Conservation (phyloP, 257 asterid species). For the Plectranthus barbatus region DNA sequence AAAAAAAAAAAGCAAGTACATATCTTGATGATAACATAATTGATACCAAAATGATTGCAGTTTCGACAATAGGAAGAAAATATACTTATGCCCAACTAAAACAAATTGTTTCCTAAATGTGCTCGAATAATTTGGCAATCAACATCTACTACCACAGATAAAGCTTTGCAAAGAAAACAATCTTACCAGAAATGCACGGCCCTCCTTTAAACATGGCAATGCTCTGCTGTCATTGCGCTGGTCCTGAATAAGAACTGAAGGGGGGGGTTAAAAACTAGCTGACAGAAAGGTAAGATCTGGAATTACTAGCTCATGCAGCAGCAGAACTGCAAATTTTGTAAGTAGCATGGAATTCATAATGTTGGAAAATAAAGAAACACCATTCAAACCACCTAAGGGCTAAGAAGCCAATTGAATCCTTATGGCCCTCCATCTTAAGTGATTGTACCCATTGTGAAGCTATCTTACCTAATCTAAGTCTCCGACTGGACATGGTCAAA, state of each 20-base stretch:
- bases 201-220: slow-evolving; percentile 36
- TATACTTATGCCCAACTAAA: background rate
- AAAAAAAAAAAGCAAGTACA: background rate
- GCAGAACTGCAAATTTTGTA: slow-evolving; percentile 42
- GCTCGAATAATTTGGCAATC: background rate
- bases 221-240: slow-evolving; percentile 39
- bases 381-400: background rate
- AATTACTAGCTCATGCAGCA: slow-evolving; percentile 57
- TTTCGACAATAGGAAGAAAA: background rate
- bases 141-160: background rate
- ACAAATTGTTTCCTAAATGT: background rate
- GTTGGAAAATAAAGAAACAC: background rate
- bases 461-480: background rate
- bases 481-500: background rate
- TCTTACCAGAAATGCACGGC: slow-evolving; percentile 39
- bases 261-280: slow-evolving; percentile 38
- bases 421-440: background rate
- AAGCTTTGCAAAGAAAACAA: background rate
- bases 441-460: background rate
- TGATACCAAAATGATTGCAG: background rate
- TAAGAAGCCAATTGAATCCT: background rate
- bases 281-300: slow-evolving; percentile 37
- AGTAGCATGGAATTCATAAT: slow-evolving; percentile 11
- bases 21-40: background rate
- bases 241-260: slow-evolving; percentile 19